Evolutionary conservation across 75 land plant species (phyloP).

Genomic region (Pinus tabuliformis): DNA sequence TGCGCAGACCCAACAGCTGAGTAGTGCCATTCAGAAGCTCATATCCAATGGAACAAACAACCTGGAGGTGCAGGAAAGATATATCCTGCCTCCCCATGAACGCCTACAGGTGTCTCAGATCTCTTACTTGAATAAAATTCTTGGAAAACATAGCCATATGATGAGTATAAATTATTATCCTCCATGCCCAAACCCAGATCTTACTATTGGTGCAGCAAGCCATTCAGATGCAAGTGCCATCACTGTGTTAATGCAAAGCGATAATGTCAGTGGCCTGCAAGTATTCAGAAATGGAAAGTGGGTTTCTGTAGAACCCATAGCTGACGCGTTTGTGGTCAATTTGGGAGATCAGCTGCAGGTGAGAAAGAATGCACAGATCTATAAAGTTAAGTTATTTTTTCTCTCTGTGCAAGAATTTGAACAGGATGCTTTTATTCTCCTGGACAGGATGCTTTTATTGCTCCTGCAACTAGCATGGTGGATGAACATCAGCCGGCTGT

Average conservation of each 20-base stretch:
- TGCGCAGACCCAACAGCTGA: too few relatives aligned
- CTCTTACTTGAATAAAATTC: slow-evolving; percentile 13
- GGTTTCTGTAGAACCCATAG: slow-evolving; percentile 22
- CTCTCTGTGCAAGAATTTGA: too few relatives aligned
- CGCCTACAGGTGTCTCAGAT: too few relatives aligned
- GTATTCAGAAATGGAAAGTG: slow-evolving; percentile 35
- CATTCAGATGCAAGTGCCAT: slow-evolving; percentile 59
- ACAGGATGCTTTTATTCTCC: slow-evolving; percentile 62
- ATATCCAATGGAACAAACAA: too few relatives aligned
- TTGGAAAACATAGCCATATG: slow-evolving; percentile 45
- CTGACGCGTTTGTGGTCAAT: neutral
- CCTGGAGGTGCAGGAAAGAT: too few relatives aligned
- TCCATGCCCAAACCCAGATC: slow-evolving; percentile 69
- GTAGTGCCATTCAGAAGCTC: too few relatives aligned
- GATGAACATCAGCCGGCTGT: neutral
- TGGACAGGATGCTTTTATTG: slow-evolving; percentile 36
- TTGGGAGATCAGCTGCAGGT: neutral
- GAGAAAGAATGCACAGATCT: neutral
- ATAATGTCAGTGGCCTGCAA: slow-evolving; percentile 51
- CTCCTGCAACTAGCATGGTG: slow-evolving; percentile 33
- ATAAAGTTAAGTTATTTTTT: too few relatives aligned
- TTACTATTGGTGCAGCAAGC: slow-evolving; percentile 48
- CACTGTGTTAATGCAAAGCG: slow-evolving; percentile 56
- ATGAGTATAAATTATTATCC: slow-evolving; percentile 69
- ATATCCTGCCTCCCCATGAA: too few relatives aligned